phyloP scores from a whole-genome alignment of 2,329 filamentous ascomycete species.

The Beauveria medogensis region DNA sequence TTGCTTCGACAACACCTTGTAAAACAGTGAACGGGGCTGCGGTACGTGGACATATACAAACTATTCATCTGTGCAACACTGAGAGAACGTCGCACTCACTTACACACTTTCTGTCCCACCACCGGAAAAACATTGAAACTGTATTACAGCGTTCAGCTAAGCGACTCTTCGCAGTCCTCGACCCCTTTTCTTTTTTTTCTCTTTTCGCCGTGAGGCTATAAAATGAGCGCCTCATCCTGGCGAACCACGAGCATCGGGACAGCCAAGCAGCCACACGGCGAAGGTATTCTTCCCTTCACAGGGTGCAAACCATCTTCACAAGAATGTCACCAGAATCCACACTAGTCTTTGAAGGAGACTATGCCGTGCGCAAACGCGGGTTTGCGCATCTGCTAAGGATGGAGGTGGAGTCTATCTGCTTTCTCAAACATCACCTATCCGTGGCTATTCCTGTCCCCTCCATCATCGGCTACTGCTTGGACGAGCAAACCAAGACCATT shows the following conservation, averaged over 20 bases:
- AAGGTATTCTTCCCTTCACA: too few relatives aligned
- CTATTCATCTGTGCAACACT: not conserved
- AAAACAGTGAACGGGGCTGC: not conserved
- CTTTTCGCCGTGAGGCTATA: not conserved
- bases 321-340: not conserved
- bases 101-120: not conserved
- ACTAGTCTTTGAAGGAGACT: not conserved
- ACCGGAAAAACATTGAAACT: not conserved
- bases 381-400: not conserved
- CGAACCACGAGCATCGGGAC: not conserved
- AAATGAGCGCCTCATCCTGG: not conserved
- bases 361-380: not conserved
- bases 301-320: not conserved
- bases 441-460: slow-evolving; percentile 9
- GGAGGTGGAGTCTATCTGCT: slow-evolving; percentile 14
- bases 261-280: not conserved
- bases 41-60: not conserved
- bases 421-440: not conserved
- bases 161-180: not conserved
- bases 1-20: not conserved
- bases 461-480: slow-evolving; percentile 8
- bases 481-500: slow-evolving; percentile 1
- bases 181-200: not conserved
- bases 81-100: not conserved
- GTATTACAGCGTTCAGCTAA: not conserved